Evolutionary conservation across 2,329 filamentous ascomycete species (phyloP), one percentile per base, ranked within the genome.

Genomic region (Fusarium euwallaceae): DNA sequence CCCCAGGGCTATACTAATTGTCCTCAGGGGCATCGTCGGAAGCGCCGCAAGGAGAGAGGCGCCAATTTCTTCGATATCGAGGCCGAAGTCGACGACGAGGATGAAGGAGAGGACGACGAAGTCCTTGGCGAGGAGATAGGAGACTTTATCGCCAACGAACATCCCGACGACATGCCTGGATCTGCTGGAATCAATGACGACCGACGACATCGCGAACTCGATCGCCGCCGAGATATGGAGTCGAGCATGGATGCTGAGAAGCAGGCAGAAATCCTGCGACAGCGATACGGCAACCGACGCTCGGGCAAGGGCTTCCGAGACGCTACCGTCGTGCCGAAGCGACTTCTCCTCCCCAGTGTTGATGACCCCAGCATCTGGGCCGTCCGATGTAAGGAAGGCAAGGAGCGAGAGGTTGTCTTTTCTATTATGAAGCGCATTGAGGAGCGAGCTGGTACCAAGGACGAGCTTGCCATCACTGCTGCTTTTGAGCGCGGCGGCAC

Each of bases 281-380:
- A 97, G 84, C 91, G 95, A 80, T 98, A 99, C 82, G 95, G 95
- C 75, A 92, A 95, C 76, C 91, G 93, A 74, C 91, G 93, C 43
- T 88, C 90, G 66, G 89, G 89, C 32, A 90, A 91, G 48, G 88
- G 89, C 79, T 83, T 90, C 70, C 89, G 89, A 61, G 93, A 96
- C 78, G 91, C 93, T 24, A 91, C 92, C 4, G 90, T 96, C 58
- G 92, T 97, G 4, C 95, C 95, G 22, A 95, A 96, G 83, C 91
- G 94, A 71, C 86, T 98, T 48, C 89, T 98, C 14, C 91, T 98
- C 51, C 97, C 97, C 6, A 97, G 94, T 78, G 95, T 98, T 60
- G 93, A 98, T 72, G 97, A 99, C 82, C 97, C 97, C 1, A 95
- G 94, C 78, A 98, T 99, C 81, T 99, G 95, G 94, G 95, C 93